Percentiles rank a stretch among this genome's conserved stretches.
Conservation (phyloP, 2,329 filamentous ascomycete species). For the Thielaviopsis ethacetica region DNA sequence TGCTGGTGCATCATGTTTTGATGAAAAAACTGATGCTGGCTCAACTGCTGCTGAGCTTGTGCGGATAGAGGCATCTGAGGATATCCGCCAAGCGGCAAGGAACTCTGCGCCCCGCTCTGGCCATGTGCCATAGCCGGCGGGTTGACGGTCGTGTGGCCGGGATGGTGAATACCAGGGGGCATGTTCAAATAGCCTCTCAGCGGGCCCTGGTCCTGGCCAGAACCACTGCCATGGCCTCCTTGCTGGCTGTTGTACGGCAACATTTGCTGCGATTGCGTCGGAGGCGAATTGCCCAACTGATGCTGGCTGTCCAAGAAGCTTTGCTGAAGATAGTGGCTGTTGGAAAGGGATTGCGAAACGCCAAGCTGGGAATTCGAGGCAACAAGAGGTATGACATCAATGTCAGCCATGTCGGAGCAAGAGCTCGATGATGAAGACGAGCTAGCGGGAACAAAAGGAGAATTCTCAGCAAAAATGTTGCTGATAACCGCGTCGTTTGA, state of each 20-base stretch:
- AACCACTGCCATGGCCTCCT: neutral
- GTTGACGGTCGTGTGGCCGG: neutral
- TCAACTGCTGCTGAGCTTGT: too few relatives aligned
- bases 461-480: neutral
- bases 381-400: neutral
- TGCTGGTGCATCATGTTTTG: too few relatives aligned
- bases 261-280: neutral
- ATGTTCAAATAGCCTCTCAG: neutral
- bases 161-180: neutral
- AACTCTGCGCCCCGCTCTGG: neutral
- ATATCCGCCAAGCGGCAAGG: neutral
- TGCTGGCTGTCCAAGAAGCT: neutral
- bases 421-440: neutral
- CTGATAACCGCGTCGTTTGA: neutral
- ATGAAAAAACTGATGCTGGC: too few relatives aligned
- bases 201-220: neutral
- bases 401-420: neutral
- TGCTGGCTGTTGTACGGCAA: neutral
- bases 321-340: neutral
- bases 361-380: neutral
- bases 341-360: neutral
- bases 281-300: neutral
- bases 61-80: neutral
- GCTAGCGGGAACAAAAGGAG: neutral
- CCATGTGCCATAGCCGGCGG: neutral